Percentiles rank a stretch among this genome's conserved stretches.
These are phyloP conservation scores for Cutaneotrichosporon spelunceum DNA, from an alignment of 1,284 basidiomycete species.

Conservation along the genomic window DNA sequence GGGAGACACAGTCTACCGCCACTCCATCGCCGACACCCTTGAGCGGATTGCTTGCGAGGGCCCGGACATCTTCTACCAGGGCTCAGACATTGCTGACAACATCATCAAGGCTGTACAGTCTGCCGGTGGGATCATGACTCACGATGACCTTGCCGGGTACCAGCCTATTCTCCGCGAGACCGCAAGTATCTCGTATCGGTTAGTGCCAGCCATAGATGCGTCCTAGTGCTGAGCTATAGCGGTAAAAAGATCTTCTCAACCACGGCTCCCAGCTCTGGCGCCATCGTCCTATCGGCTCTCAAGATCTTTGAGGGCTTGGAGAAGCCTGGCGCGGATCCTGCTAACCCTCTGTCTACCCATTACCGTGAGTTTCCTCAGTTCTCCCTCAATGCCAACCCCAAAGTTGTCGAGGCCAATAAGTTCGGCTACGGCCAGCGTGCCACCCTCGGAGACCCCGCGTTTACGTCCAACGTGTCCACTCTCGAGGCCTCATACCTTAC, in stretches of 20 bases:
- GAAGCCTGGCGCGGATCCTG: conserved; percentile 21
- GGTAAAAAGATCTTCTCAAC: conserved; percentile 35
- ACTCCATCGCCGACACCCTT: conserved; percentile 30
- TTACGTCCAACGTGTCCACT: conserved; percentile 47
- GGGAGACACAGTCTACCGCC: conserved; percentile 26
- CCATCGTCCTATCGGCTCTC: conserved; percentile 33
- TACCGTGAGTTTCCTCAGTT: conserved; percentile 35
- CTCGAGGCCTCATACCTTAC: conserved; percentile 46
- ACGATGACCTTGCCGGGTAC: conserved; percentile 39
- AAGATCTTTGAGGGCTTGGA: conserved; percentile 41
- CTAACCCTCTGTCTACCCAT: conserved; percentile 44
- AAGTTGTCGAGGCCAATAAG: conserved; percentile 55
- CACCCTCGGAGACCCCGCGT: conserved; percentile 51
- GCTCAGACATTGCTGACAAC: conserved; percentile 37
- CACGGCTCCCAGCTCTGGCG: conserved; percentile 36
- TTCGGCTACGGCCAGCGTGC: conserved; percentile 53
- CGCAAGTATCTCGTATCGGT: conserved; percentile 31
- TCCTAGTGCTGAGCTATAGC: conserved; percentile 12
- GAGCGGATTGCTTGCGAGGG: conserved; percentile 34
- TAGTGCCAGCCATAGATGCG: neutral
- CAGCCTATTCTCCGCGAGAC: conserved; percentile 28
- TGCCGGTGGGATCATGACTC: conserved; percentile 38
- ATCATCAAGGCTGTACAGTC: conserved; percentile 33
- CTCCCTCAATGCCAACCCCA: conserved; percentile 47
- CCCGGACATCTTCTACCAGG: conserved; percentile 38